These are phyloP conservation scores for Pichia sp. DNA, from an alignment of 1,139 yeast species.

Conservation along the genomic window DNA sequence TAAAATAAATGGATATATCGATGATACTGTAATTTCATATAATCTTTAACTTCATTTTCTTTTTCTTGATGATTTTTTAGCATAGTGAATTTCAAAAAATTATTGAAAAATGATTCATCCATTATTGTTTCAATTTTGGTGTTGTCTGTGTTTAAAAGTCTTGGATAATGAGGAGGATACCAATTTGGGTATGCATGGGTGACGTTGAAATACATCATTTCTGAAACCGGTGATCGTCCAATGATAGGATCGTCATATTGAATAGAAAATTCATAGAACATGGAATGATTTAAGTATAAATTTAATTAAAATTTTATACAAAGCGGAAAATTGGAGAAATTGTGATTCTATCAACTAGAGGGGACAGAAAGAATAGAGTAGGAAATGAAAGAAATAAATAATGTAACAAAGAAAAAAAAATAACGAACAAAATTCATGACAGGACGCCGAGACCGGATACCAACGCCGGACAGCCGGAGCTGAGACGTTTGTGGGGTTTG, in stretches of 20 bases:
- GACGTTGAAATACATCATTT: slow-evolving; percentile 10
- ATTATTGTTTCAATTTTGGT: neutral
- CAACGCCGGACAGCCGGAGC: too few relatives aligned
- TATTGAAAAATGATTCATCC: too few relatives aligned
- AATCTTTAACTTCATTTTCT: neutral
- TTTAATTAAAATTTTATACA: too few relatives aligned
- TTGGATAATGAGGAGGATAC: slow-evolving; percentile 10
- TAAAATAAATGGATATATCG: slow-evolving; percentile 7
- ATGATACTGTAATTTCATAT: slow-evolving; percentile 10
- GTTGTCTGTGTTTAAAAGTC: neutral
- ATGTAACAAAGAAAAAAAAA: too few relatives aligned
- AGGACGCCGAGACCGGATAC: too few relatives aligned
- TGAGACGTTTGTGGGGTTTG: too few relatives aligned
- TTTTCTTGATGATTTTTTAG: neutral
- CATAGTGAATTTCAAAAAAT: too few relatives aligned
- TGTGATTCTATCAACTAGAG: too few relatives aligned
- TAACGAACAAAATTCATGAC: too few relatives aligned
- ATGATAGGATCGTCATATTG: slow-evolving; percentile 22
- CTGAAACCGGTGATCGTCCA: slow-evolving; percentile 12
- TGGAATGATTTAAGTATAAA: slow-evolving; percentile 1
- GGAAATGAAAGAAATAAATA: too few relatives aligned
- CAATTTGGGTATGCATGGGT: slow-evolving; percentile 12
- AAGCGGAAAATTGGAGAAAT: too few relatives aligned
- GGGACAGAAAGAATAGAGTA: too few relatives aligned
- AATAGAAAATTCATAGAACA: slow-evolving; percentile 23